These are phyloP conservation scores for Melampsora occidentalis DNA, from an alignment of 1,284 basidiomycete genomes.

Conservation along the genomic window DNA sequence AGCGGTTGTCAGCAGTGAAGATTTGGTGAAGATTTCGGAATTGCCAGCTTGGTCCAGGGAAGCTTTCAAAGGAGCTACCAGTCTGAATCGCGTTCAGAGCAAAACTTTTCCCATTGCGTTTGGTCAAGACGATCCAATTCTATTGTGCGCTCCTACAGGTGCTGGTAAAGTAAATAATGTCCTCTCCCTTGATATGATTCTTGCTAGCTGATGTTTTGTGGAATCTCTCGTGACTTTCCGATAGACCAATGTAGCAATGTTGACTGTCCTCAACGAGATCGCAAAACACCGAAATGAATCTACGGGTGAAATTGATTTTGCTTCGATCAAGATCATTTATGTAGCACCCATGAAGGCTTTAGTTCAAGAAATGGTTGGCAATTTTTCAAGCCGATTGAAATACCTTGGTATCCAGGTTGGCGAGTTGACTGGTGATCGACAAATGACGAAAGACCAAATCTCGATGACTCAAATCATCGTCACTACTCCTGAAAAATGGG, in stretches of 20 bases:
- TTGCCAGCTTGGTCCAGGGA: slow-evolving; percentile 83
- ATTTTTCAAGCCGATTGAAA: slow-evolving; percentile 78
- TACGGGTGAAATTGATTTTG: slow-evolving; percentile 80
- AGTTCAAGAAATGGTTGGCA: slow-evolving; percentile 95
- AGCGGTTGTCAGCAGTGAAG: slow-evolving; percentile 60
- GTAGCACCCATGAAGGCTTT: slow-evolving; percentile 99
- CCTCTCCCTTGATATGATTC: background rate
- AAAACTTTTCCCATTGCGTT: slow-evolving; percentile 90
- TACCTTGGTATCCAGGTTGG: slow-evolving; percentile 83
- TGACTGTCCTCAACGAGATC: slow-evolving; percentile 84
- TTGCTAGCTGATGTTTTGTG: background rate
- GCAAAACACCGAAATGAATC: slow-evolving; percentile 76
- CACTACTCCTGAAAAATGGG: slow-evolving; percentile 97
- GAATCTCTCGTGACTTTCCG: slow-evolving; percentile 11
- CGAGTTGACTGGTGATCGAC: slow-evolving; percentile 93
- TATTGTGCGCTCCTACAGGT: slow-evolving; percentile 96
- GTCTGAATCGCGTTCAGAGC: slow-evolving; percentile 89
- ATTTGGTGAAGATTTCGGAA: slow-evolving; percentile 70
- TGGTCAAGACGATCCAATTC: slow-evolving; percentile 81
- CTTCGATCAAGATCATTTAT: slow-evolving; percentile 95
- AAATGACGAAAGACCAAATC: slow-evolving; percentile 98
- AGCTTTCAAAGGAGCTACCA: slow-evolving; percentile 71
- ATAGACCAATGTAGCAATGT: slow-evolving; percentile 93
- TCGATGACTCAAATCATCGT: slow-evolving; percentile 97
- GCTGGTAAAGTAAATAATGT: slow-evolving; percentile 69